These are phyloP conservation scores for Dictyostelium purpureum DNA, from an alignment of 78 protist species.

Conservation along the genomic window DNA sequence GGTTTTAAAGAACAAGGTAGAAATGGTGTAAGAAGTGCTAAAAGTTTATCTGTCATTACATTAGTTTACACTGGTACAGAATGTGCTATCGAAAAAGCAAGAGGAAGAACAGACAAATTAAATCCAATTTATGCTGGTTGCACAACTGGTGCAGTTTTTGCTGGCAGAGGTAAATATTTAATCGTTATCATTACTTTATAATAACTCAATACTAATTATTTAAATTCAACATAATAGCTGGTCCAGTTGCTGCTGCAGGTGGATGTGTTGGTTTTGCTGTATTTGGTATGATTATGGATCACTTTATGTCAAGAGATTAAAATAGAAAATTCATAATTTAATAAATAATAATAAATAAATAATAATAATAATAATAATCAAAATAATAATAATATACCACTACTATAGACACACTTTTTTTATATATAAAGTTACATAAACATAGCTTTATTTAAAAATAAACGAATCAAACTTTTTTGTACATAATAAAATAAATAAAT, in stretches of 20 bases:
- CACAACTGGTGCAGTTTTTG: conserved; percentile 70
- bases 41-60: conserved; percentile 35
- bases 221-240: conserved; percentile 6
- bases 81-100: conserved; percentile 69
- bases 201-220: background rate
- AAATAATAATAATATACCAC: no score
- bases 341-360: no score
- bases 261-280: conserved; percentile 80
- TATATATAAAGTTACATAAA: no score
- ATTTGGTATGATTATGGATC: conserved; percentile 74
- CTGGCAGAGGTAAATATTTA: conserved; percentile 38
- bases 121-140: conserved; percentile 71
- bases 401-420: no score
- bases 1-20: conserved; percentile 74
- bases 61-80: conserved; percentile 60
- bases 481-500: no score
- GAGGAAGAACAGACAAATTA: conserved; percentile 67
- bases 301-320: conserved; percentile 54
- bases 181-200: background rate
- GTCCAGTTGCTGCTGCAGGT: conserved; percentile 67
- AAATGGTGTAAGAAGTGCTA: conserved; percentile 48
- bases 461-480: no score
- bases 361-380: no score
- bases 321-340: no score
- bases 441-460: no score